Evolutionary conservation across 768 basidiomycete genomes (phyloP).

Genomic region (Ramaria sp.): DNA sequence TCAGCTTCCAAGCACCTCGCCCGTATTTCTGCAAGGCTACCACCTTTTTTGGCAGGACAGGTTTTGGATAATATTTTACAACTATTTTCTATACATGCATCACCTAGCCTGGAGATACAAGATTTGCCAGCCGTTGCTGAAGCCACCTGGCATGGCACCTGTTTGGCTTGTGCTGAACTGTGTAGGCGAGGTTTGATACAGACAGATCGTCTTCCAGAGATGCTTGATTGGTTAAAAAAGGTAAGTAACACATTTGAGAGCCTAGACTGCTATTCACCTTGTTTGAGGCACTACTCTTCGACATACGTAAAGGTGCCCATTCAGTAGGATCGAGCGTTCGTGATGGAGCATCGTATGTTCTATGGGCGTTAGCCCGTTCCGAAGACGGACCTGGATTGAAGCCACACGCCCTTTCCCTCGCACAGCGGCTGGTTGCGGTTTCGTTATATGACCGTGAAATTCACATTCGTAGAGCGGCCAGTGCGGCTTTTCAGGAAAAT

Average conservation of each 20-base stretch:
- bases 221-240: conserved; percentile 76
- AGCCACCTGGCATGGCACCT: conserved; percentile 90
- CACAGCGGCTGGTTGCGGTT: conserved; percentile 62
- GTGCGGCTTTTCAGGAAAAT: conserved; percentile 95
- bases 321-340: conserved; percentile 92
- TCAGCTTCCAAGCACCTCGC: conserved; percentile 90
- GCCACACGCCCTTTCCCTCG: conserved; percentile 54
- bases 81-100: conserved; percentile 67
- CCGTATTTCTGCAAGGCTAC: conserved; percentile 71
- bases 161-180: conserved; percentile 86
- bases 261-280: neutral
- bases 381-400: conserved; percentile 47
- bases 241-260: conserved; percentile 25
- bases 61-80: conserved; percentile 71
- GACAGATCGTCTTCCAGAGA: conserved; percentile 40
- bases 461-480: conserved; percentile 88
- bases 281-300: conserved; percentile 77
- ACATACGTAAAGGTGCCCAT: conserved; percentile 83
- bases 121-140: conserved; percentile 74
- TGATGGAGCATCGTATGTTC: conserved; percentile 86
- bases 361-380: conserved; percentile 88
- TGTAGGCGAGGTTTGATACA: conserved; percentile 70
- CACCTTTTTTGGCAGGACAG: conserved; percentile 62
- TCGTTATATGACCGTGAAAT: conserved; percentile 90
- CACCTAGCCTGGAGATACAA: conserved; percentile 46